phyloP scores from a whole-genome alignment of 345 rosid genomes.

The Hibiscus syriacus region DNA sequence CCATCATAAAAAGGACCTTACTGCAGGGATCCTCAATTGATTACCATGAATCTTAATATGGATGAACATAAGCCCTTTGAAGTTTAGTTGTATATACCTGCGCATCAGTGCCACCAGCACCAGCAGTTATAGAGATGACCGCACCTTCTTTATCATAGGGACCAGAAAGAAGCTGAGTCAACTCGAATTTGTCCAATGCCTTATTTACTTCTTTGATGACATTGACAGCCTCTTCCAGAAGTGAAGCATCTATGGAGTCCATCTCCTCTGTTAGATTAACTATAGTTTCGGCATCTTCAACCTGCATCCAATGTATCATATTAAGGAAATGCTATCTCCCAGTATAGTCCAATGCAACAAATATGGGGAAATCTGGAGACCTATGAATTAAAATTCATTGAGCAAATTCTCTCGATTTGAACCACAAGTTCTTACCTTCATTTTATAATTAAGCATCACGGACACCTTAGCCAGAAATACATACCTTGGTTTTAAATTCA shows the following conservation, averaged over 20 bases:
- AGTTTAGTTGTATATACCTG: too few relatives aligned
- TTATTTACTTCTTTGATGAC: slow-evolving; percentile 64
- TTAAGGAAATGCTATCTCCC: background rate
- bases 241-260: slow-evolving; percentile 73
- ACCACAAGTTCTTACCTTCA: background rate
- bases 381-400: background rate
- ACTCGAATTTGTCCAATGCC: slow-evolving; percentile 63
- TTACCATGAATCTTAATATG: background rate
- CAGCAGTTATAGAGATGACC: slow-evolving; percentile 74
- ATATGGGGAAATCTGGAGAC: background rate
- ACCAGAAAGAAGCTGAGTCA: slow-evolving; percentile 90
- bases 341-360: background rate
- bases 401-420: too few relatives aligned
- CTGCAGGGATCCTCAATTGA: background rate
- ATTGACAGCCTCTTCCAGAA: slow-evolving; percentile 74
- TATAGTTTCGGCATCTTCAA: slow-evolving; percentile 91
- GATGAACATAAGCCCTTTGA: background rate
- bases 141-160: slow-evolving; percentile 96
- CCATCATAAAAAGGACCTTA: background rate
- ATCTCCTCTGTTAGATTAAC: slow-evolving; percentile 80
- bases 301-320: slow-evolving; percentile 33
- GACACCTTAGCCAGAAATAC: too few relatives aligned
- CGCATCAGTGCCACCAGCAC: slow-evolving; percentile 99
- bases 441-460: too few relatives aligned
- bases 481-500: slow-evolving; percentile 71